These are phyloP conservation scores for Grosmannia penicillata DNA, from an alignment of 2,329 filamentous ascomycete genomes.

Conservation along the genomic window DNA sequence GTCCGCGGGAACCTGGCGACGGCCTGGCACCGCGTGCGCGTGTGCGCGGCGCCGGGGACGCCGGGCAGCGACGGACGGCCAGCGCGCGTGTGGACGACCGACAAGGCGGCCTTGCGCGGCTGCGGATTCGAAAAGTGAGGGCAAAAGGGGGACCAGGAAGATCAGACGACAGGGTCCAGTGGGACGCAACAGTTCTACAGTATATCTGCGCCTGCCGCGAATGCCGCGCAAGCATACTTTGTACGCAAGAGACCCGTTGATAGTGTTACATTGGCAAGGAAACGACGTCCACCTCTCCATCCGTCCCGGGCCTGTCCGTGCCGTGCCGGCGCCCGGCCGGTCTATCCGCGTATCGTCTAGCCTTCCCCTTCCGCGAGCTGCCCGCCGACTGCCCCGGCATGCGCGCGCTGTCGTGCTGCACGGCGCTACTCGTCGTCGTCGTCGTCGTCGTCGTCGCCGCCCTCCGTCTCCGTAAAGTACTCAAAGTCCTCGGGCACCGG, in stretches of 20 bases:
- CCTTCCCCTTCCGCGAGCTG: too few relatives aligned
- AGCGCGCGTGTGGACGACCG: constrained; percentile 15
- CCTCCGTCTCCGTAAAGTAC: constrained; percentile 55
- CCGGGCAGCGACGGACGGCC: background rate
- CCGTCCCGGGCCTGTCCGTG: too few relatives aligned
- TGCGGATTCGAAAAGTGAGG: constrained; percentile 8
- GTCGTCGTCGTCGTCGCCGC: constrained; percentile 24
- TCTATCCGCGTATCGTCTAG: too few relatives aligned
- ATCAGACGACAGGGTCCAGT: background rate
- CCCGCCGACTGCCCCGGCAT: background rate
- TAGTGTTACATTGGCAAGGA: too few relatives aligned
- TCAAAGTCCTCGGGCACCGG: constrained; percentile 58
- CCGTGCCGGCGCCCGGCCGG: too few relatives aligned
- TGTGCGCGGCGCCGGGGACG: constrained; percentile 15
- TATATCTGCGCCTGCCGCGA: too few relatives aligned
- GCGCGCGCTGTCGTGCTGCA: too few relatives aligned
- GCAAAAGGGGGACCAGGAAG: background rate
- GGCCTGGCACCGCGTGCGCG: constrained; percentile 46
- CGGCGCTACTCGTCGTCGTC: background rate
- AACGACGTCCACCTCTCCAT: too few relatives aligned
- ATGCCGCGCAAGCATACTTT: too few relatives aligned
- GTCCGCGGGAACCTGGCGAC: constrained; percentile 49
- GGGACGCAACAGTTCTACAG: too few relatives aligned
- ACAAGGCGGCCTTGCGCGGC: constrained; percentile 8
- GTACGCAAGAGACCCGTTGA: too few relatives aligned